Conservation (phyloP, 2,329 filamentous ascomycete species). For the Didymella arachidicola region DNA sequence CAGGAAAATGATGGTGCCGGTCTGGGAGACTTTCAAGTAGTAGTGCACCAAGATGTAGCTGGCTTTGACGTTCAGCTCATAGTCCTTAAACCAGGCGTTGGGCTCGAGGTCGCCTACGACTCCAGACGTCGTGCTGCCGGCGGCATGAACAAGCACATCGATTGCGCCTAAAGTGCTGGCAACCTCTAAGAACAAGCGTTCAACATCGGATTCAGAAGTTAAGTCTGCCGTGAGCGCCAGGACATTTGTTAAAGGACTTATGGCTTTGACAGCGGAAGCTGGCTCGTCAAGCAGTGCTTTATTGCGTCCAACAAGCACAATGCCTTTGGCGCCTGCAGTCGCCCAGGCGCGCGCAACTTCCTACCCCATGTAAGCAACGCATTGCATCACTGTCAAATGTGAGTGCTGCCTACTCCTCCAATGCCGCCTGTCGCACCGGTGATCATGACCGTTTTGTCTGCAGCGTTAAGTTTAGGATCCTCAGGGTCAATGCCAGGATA, state of each 20-base stretch:
- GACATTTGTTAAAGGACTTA: constrained; percentile 29
- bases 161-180: constrained; percentile 21
- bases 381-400: not conserved
- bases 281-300: constrained; percentile 29
- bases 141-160: constrained; percentile 31
- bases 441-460: constrained; percentile 32
- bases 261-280: constrained; percentile 19
- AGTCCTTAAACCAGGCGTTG: constrained; percentile 23
- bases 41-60: constrained; percentile 26
- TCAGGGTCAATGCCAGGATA: constrained; percentile 30
- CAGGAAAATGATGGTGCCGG: constrained; percentile 31
- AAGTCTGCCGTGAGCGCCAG: constrained; percentile 32
- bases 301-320: constrained; percentile 36
- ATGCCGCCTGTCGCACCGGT: constrained; percentile 33
- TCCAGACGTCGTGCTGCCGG: constrained; percentile 20
- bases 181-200: constrained; percentile 25
- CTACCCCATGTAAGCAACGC: constrained; percentile 12
- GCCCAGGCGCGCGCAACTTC: constrained; percentile 37
- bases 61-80: constrained; percentile 30
- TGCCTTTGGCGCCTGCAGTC: constrained; percentile 33
- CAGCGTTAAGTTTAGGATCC: constrained; percentile 21
- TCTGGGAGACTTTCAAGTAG: constrained; percentile 11
- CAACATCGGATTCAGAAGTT: constrained; percentile 28
- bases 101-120: constrained; percentile 13
- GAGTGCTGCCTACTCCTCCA: constrained; percentile 22